These are phyloP conservation scores for Thelonectria blattea DNA, from an alignment of 2,329 filamentous ascomycete genomes.

Conservation along the genomic window DNA sequence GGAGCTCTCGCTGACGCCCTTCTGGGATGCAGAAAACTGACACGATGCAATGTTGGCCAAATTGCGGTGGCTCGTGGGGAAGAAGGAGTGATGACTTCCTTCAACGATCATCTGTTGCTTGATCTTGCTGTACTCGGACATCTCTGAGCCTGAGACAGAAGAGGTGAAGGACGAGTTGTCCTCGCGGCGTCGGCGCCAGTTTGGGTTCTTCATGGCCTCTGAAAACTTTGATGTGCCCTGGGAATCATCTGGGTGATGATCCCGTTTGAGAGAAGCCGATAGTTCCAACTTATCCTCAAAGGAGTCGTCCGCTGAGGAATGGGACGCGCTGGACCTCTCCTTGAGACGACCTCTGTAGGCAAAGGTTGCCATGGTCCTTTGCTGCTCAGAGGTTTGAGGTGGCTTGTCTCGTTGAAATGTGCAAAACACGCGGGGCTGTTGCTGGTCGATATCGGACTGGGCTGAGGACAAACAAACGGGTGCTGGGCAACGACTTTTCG, in stretches of 20 bases:
- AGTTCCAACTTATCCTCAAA: constrained; percentile 21
- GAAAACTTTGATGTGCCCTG: constrained; percentile 31
- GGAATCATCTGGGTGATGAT: constrained; percentile 28
- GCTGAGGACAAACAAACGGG: neutral
- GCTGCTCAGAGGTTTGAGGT: no score
- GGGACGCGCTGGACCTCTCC: constrained; percentile 11
- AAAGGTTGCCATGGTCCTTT: constrained; percentile 19
- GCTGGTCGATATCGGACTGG: neutral
- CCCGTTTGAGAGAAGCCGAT: constrained; percentile 11
- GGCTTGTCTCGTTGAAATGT: no score
- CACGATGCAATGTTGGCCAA: neutral
- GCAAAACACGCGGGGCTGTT: neutral
- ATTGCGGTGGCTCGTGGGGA: neutral
- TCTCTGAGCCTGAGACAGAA: constrained; percentile 7
- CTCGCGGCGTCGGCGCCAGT: constrained; percentile 42
- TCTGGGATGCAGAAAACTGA: constrained; percentile 9
- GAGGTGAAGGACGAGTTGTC: constrained; percentile 17
- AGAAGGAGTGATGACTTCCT: neutral
- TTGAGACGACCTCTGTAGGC: constrained; percentile 13
- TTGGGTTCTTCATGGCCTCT: constrained; percentile 45
- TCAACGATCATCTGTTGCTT: neutral
- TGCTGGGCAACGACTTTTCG: constrained; percentile 24
- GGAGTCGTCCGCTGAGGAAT: constrained; percentile 17
- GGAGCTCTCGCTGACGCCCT: constrained; percentile 11
- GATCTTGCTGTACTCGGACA: neutral